Evolutionary conservation across 2,329 filamentous ascomycete species (phyloP), one percentile per base, ranked within the genome.

Genomic region (Penicillium sp.): DNA sequence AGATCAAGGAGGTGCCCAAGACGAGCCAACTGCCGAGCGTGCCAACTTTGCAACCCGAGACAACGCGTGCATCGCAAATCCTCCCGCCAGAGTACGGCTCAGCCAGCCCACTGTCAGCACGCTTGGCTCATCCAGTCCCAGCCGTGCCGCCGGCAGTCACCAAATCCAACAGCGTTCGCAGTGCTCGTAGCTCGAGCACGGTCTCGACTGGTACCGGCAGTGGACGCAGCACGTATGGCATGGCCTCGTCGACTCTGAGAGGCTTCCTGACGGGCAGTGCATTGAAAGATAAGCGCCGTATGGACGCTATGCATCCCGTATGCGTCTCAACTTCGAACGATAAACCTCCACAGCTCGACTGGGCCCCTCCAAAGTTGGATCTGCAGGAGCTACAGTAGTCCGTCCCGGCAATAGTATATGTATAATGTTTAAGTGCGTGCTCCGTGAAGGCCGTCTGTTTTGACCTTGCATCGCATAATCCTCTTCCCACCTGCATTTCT

Each of bases 281-380:
- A 2, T 64, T 69, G 18, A 72, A 66, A 52, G 71, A 73, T 22
- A 69, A 68, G 53, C 67, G 64, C 16, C 67, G 64, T 24, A 62
- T 71, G 24, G 72, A 75, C 27, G 65, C 64, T 10, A 63, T 69
- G 54, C 70, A 66, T 19, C 59, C 70, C n/a, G 66, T 74, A 4
- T 76, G 66, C 39, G 66, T 74, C 22, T 68, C 69, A n/a, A 62
- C 61, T 35, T 69, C 69, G 18, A 63, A 60, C 33, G 72, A 76
- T 43, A 66, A 65, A 35, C 69, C 75, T 1, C 75, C 75, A 18
- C 71, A 67, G 51, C 62, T 77, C 58, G 70, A 76, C 60, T 77
- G 74, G 75, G 60, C 71, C 35, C 75, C 73, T 6, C 75, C 75
- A 13, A 69, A 75, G 54, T 61, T 77, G 47, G 72, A 76, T 50